Conservation (phyloP, 129 eudicot species). For the Escallonia herrerae region DNA sequence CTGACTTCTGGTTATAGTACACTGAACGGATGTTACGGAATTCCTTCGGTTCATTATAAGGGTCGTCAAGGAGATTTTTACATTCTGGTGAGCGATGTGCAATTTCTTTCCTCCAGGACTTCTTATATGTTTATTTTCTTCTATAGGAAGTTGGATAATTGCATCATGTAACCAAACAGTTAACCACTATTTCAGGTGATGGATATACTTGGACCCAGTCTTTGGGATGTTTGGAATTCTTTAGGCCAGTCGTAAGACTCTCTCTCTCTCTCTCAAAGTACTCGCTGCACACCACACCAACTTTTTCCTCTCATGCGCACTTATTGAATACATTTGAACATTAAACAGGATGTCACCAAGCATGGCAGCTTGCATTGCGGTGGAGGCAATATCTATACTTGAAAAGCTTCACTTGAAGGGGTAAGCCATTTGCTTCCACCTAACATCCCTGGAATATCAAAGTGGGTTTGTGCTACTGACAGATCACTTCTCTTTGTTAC, state of each 20-base stretch:
- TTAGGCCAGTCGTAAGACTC: constrained; percentile 95
- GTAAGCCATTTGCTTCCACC: constrained; percentile 24
- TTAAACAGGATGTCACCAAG: constrained; percentile 77
- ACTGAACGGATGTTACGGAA: constrained; percentile 91
- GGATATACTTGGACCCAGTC: constrained; percentile 99
- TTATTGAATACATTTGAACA: constrained; percentile 10
- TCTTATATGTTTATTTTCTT: constrained; percentile 2
- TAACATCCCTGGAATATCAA: not conserved
- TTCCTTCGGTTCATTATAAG: constrained; percentile 90
- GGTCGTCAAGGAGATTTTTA: constrained; percentile 97
- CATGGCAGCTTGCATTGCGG: constrained; percentile 98
- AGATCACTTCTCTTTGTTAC: constrained; percentile 8
- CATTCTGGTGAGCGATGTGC: constrained; percentile 65
- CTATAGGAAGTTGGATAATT: not conserved
- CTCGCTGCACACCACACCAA: not conserved
- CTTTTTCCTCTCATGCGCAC: constrained; percentile 1
- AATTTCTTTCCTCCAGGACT: not conserved
- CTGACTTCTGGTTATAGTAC: constrained; percentile 34
- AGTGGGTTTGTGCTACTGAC: constrained; percentile 1
- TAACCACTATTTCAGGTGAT: constrained; percentile 52
- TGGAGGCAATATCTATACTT: constrained; percentile 95
- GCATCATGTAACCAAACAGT: constrained; percentile 8
- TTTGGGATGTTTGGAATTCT: constrained; percentile 99
- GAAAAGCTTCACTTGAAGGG: constrained; percentile 98
- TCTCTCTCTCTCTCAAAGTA: not conserved